Evolutionary conservation across 352 stramenopile genomes (phyloP).

Genomic region (Globisporangium splendens): DNA sequence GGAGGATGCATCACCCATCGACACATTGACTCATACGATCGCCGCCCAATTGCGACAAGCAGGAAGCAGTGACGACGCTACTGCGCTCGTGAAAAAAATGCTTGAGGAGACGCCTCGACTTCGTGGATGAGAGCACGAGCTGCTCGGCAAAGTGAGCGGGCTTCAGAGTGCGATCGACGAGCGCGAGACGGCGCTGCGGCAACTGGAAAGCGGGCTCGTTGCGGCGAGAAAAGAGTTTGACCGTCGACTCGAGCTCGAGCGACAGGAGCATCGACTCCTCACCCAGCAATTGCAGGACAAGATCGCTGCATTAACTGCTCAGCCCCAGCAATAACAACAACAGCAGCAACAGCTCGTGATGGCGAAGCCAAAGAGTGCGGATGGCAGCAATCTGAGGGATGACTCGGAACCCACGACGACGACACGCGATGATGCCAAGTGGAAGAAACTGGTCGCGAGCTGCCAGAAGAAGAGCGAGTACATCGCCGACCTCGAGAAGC

Average conservation of each 20-base stretch:
- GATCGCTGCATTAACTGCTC: conserved; percentile 13
- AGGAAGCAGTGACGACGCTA: neutral
- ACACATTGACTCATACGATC: conserved; percentile 28
- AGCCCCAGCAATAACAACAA: conserved; percentile 15
- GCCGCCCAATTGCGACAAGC: conserved; percentile 24
- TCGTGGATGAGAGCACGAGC: conserved; percentile 38
- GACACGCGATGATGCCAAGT: conserved; percentile 53
- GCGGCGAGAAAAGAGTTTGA: conserved; percentile 76
- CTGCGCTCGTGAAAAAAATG: conserved; percentile 39
- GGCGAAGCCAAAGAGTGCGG: conserved; percentile 13
- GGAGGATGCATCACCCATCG: conserved; percentile 44
- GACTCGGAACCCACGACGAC: conserved; percentile 16
- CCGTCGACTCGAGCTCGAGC: conserved; percentile 45
- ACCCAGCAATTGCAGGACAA: conserved; percentile 39
- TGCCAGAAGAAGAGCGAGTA: conserved; percentile 83
- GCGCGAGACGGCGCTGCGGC: conserved; percentile 37
- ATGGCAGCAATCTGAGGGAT: neutral
- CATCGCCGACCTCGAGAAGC: conserved; percentile 78
- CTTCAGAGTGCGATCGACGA: conserved; percentile 40
- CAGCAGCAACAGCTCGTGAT: conserved; percentile 7
- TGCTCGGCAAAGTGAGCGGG: conserved; percentile 34
- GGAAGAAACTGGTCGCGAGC: conserved; percentile 64
- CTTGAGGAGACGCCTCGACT: conserved; percentile 43
- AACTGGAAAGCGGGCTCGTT: conserved; percentile 57
- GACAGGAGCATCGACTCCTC: conserved; percentile 33